Evolutionary conservation across 208 protist genomes (phyloP), one percentile per base, ranked within the genome.

Genomic region (Crithidia bombi): DNA sequence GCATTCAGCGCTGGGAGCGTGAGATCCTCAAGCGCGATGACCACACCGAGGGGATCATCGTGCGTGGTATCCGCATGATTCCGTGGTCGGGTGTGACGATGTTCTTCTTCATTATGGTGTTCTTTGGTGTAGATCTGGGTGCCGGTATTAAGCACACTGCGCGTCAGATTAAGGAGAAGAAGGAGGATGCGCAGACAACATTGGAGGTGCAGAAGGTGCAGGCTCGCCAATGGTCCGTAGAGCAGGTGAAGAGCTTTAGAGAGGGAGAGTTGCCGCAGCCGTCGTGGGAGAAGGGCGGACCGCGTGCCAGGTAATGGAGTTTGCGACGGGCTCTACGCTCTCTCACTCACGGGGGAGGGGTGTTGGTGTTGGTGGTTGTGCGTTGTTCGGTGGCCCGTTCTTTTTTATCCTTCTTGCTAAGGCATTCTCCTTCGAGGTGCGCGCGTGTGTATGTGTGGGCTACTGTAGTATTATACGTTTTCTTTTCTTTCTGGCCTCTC

Each of bases 31-130:
- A 67, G 61, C 82, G 86, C 17, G 85, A 81, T 6, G 79, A 82
- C 47, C 59, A 68, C 30, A 71, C 68, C 15, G 89, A 94, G 9
- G 65, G 86, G 23, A 49, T 81, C 10, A 25, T 91, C 44, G 65
- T 69, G 14, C 76, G 79, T 12, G 64, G 69, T 12, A 74, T 94
- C 25, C 84, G 83, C 49, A 81, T 79, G 49, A 78, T 94, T 15
- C 89, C 89, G 19, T 94, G 89, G 87, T 85, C 85, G 3, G 86
- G 86, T 25, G 82, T 94, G 47, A 62, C 85, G 15, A 88, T 92
- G 86, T 87, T 94, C 61, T 66, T 90, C 72, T 92, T 94, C 67
- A 73, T 92, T 52, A 91, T 92, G 84, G 54, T 94, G 39, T 94
- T 94, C 67, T 94, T 94, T 56, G 89, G 89, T 12, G 78, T 94